Percentiles rank a stretch among this genome's conserved stretches.
Conservation (phyloP, 179 eudicot species). For the Camellia oleifera region DNA sequence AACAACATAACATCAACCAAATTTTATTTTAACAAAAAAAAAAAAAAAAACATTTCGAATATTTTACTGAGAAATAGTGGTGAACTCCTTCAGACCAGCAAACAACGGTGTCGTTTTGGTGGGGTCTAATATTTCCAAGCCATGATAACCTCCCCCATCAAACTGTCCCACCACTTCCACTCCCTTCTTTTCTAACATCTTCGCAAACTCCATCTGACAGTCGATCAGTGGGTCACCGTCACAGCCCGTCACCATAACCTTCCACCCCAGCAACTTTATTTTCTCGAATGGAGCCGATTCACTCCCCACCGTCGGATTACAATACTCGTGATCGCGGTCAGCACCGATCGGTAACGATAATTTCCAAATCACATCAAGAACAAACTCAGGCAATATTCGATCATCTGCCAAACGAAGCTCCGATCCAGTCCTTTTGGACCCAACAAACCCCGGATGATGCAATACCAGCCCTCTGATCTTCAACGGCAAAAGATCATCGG, state of each 20-base stretch:
- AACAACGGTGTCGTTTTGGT: no score
- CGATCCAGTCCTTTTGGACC: conserved; percentile 36
- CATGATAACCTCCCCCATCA: conserved; percentile 47
- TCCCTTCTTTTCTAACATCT: conserved; percentile 42
- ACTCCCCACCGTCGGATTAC: conserved; percentile 30
- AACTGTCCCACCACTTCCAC: conserved; percentile 23
- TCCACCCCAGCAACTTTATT: conserved; percentile 31
- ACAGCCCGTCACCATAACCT: conserved; percentile 40
- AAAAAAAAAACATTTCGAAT: no score
- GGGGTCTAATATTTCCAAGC: conserved; percentile 30
- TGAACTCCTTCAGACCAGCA: no score
- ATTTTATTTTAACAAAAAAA: no score
- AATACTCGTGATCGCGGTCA: conserved; percentile 44
- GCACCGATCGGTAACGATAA: conserved; percentile 45
- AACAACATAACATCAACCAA: no score
- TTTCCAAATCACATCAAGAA: conserved; percentile 41
- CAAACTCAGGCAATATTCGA: conserved; percentile 16
- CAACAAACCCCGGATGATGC: conserved; percentile 51
- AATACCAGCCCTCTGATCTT: conserved; percentile 44
- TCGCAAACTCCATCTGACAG: conserved; percentile 34
- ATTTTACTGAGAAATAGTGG: no score
- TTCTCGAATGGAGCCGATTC: neutral
- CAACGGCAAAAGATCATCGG: conserved; percentile 34
- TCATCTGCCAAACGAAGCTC: conserved; percentile 34
- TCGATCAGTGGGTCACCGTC: conserved; percentile 51